Percentiles rank a stretch among this genome's conserved stretches.
Conservation (phyloP, 1,139 yeast species). For the Yamadazyma taylorii region DNA sequence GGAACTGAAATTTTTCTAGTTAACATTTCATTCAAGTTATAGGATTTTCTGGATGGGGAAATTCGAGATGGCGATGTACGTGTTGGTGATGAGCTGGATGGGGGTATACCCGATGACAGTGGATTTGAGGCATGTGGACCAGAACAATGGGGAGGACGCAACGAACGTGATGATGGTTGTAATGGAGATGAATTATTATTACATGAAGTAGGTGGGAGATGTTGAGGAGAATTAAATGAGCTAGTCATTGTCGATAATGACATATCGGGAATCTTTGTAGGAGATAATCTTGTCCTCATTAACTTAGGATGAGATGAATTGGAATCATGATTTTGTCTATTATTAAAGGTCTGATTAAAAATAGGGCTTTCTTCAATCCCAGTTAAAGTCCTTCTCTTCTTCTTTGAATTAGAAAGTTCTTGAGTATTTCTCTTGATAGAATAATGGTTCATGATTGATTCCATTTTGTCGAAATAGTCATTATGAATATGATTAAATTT, state of each 20-base stretch:
- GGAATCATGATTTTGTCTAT: not conserved
- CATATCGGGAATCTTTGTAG: slow-evolving; percentile 4
- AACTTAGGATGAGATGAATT: not conserved
- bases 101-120: not conserved
- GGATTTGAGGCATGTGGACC: not conserved
- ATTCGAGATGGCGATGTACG: slow-evolving; percentile 11
- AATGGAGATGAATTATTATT: not conserved
- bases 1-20: slow-evolving; percentile 18
- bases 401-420: slow-evolving; percentile 9
- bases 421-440: slow-evolving; percentile 22
- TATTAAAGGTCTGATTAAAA: not conserved
- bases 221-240: slow-evolving; percentile 1
- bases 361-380: slow-evolving; percentile 24
- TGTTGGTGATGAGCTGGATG: slow-evolving; percentile 5
- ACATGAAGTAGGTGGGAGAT: not conserved
- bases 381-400: slow-evolving; percentile 36
- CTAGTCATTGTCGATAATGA: not conserved
- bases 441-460: slow-evolving; percentile 42
- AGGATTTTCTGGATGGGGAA: slow-evolving; percentile 23
- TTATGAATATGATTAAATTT: slow-evolving; percentile 24
- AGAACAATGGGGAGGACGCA: too few species aligned
- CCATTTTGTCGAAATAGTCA: slow-evolving; percentile 39
- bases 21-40: slow-evolving; percentile 38
- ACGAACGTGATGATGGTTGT: too few species aligned
- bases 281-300: slow-evolving; percentile 5